Percentiles rank a stretch among this genome's conserved stretches.
These are phyloP conservation scores for Yamadazyma scolyti DNA, from an alignment of 805 yeast species.

Conservation along the genomic window DNA sequence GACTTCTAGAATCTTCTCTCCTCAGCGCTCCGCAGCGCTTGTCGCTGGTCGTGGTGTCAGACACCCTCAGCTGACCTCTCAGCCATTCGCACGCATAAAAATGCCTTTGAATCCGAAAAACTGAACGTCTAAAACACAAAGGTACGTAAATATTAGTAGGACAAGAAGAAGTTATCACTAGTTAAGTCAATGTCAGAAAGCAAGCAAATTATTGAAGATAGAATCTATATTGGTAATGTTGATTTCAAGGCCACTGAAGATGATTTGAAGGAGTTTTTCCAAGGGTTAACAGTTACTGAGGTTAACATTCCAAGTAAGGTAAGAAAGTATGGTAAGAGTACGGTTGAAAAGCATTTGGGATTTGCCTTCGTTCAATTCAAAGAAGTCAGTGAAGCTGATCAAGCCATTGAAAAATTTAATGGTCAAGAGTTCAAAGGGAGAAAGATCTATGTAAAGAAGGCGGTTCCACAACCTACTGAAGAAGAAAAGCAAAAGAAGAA, in stretches of 20 bases:
- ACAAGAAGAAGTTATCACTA: not conserved
- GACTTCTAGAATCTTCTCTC: too few species aligned
- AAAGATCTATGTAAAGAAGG: conserved; percentile 49
- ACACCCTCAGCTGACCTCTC: too few species aligned
- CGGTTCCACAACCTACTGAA: conserved; percentile 49
- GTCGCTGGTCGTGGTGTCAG: too few species aligned
- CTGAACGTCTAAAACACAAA: too few species aligned
- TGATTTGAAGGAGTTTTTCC: conserved; percentile 46
- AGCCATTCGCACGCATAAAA: too few species aligned
- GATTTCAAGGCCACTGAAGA: conserved; percentile 40
- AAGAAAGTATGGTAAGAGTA: conserved; percentile 26
- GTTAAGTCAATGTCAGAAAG: not conserved
- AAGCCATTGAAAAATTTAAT: conserved; percentile 39
- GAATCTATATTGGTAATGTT: conserved; percentile 43
- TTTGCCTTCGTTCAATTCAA: conserved; percentile 58
- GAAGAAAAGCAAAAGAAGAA: conserved; percentile 37
- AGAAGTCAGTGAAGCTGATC: conserved; percentile 40
- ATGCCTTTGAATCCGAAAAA: too few species aligned
- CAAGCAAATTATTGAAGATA: conserved; percentile 36
- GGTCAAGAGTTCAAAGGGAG: conserved; percentile 44
- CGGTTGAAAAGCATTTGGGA: conserved; percentile 47
- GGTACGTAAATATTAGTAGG: too few species aligned
- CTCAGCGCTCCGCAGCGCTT: too few species aligned
- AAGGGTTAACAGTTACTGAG: conserved; percentile 41
- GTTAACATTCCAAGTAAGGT: conserved; percentile 52